These are phyloP conservation scores for Blastocrithidia nonstop DNA, from an alignment of 208 protist genomes.

Conservation along the genomic window DNA sequence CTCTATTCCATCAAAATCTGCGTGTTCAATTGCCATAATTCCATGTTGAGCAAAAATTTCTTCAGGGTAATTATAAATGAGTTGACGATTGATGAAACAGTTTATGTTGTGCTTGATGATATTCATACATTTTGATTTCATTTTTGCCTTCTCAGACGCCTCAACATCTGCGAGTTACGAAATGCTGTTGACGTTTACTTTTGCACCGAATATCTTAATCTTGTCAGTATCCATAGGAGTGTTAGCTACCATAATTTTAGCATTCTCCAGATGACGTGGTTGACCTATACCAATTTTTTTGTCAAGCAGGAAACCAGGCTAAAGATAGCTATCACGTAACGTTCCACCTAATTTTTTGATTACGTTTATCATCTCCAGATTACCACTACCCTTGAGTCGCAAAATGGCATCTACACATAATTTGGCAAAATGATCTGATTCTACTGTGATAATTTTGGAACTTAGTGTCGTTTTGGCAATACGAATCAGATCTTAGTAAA, in stretches of 20 bases:
- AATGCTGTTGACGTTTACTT: constrained; percentile 91
- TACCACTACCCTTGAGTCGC: constrained; percentile 85
- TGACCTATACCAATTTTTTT: constrained; percentile 99
- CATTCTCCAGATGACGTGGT: constrained; percentile 93
- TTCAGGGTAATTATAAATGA: constrained; percentile 99
- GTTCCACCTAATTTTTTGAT: constrained; percentile 98
- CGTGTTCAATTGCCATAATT: constrained; percentile 98
- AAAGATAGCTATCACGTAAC: constrained; percentile 97
- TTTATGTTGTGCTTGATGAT: constrained; percentile 95
- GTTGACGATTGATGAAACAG: constrained; percentile 99
- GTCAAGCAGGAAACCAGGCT: constrained; percentile 98
- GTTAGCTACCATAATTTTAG: constrained; percentile 98
- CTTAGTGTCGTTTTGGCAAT: constrained; percentile 99
- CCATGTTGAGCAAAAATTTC: constrained; percentile 95
- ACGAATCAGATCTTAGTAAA: constrained; percentile 95
- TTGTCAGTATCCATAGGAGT: constrained; percentile 99
- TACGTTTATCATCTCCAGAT: constrained; percentile 98
- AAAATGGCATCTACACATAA: constrained; percentile 98
- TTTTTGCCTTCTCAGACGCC: constrained; percentile 93
- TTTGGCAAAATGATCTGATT: constrained; percentile 97
- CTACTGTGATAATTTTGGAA: constrained; percentile 95
- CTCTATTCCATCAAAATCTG: constrained; percentile 98
- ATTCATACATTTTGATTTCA: constrained; percentile 92
- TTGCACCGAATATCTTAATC: constrained; percentile 96
- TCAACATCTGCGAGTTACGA: constrained; percentile 96